A percentile compares a stretch with the other conserved stretches of the same genome.
These are phyloP conservation scores for Allium cepa DNA, from an alignment of 106 monocot genomes.

Conservation along the genomic window DNA sequence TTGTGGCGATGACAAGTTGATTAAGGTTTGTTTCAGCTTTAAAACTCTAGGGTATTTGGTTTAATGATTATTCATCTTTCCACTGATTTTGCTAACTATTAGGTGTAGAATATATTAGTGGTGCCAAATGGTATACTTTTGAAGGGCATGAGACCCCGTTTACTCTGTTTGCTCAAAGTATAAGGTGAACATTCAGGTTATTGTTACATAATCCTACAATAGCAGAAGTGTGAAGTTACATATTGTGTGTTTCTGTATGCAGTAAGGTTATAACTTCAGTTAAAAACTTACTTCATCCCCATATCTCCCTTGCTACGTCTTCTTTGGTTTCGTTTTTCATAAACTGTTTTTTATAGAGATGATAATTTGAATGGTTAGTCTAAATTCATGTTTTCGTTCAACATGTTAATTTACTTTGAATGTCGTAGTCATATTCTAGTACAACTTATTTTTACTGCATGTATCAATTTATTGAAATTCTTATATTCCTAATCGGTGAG, in stretches of 20 bases:
- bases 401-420: too few relatives aligned
- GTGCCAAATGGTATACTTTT: slow-evolving; percentile 58
- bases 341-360: too few relatives aligned
- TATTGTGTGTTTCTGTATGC: background rate
- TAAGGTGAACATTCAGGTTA: slow-evolving; percentile 85
- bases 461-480: too few relatives aligned
- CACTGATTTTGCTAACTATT: background rate
- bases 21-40: slow-evolving; percentile 26
- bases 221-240: background rate
- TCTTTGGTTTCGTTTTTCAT: too few relatives aligned
- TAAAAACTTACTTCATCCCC: too few relatives aligned
- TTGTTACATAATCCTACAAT: background rate
- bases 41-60: background rate
- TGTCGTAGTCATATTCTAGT: too few relatives aligned
- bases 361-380: too few relatives aligned
- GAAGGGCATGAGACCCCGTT: slow-evolving; percentile 86
- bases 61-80: background rate
- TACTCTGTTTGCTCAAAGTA: slow-evolving; percentile 79
- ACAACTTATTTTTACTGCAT: too few relatives aligned
- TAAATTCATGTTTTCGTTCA: too few relatives aligned
- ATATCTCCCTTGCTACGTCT: too few relatives aligned
- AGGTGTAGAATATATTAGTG: slow-evolving; percentile 84
- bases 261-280: background rate
- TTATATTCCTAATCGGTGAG: too few relatives aligned
- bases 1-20: slow-evolving; percentile 87